Conservation (phyloP, 352 stramenopile species). For the Globisporangium radiosum region DNA sequence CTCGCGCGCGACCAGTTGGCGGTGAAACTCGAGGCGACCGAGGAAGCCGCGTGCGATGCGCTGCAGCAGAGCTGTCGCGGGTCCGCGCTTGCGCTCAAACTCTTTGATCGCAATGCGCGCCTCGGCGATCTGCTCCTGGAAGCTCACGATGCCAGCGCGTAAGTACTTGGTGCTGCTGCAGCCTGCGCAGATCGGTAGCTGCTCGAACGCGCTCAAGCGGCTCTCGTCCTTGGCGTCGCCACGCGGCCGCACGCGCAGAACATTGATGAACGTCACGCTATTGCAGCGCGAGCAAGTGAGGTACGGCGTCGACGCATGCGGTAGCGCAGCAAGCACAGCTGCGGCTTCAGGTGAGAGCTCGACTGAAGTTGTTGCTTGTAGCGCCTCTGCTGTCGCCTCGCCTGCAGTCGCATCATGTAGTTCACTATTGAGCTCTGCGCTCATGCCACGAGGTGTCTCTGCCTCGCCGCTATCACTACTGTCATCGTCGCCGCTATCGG, state of each 20-base stretch:
- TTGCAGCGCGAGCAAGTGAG: conserved; percentile 77
- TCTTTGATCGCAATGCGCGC: conserved; percentile 52
- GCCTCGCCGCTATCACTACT: too few species aligned
- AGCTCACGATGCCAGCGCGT: conserved; percentile 61
- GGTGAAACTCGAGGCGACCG: conserved; percentile 43
- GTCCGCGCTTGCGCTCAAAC: conserved; percentile 47
- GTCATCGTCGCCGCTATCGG: neutral
- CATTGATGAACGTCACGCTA: conserved; percentile 67
- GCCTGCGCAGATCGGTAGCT: conserved; percentile 50
- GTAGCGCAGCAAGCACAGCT: conserved; percentile 12
- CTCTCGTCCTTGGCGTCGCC: conserved; percentile 6
- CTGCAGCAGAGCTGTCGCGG: conserved; percentile 48
- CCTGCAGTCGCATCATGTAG: neutral
- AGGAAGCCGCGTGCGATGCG: conserved; percentile 62
- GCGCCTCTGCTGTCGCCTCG: neutral
- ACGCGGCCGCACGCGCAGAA: conserved; percentile 30
- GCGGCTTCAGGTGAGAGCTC: conserved; percentile 3
- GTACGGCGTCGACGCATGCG: conserved; percentile 52
- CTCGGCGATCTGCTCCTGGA: conserved; percentile 71
- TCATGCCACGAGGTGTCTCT: neutral
- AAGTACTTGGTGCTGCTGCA: conserved; percentile 68
- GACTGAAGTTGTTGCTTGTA: neutral
- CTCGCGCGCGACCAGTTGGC: conserved; percentile 35
- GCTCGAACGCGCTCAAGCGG: conserved; percentile 36
- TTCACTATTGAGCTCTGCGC: neutral